Evolutionary conservation across 148 eudicot genomes (phyloP), one percentile per base, ranked within the genome.

Genomic region (Suaeda aralocaspica): DNA sequence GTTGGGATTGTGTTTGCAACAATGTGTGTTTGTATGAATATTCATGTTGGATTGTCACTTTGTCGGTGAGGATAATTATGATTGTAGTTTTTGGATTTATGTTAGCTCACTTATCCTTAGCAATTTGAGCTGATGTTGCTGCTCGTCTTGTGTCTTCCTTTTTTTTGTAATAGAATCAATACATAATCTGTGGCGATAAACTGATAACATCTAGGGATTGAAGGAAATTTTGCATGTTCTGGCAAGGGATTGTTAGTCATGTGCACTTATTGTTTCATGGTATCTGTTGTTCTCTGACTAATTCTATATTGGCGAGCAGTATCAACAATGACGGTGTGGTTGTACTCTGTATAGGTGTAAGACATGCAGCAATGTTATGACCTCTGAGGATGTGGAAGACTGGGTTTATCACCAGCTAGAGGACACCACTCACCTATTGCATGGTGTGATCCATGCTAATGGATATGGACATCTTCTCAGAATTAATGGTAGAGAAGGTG

Each of bases 401-500:
- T 90, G 90, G 90, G 83, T 86, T 66, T 87, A 82, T 83, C 82
- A 84, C 51, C 94, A 93, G 83, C 71, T 90, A 26, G 96, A 93
- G 76, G 91, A 84, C 64, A 93, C 92, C 12, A 82, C 82, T 45
- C 96, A 90, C 79, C 86, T 93, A 44, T 73, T 93, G 70, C 98
- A 93, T 76, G 92, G 92, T 61, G 98, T 93, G 0, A 69, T 93
- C 45, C 98, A 93, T 76, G 68, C 89, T 13, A 93, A 93, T 79
- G 98, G 98, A 34, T 90, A 82, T 78, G 98, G 98, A 16, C 98
- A 93, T 77, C 89, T 93, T 73, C 92, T 93, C 58, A 84, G 98
- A 66, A 89, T 93, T 68, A 90, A 90, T 76, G 98, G 98, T 59
- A 81, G 85, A 77, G 96, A 93, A 80, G 96, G 98, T 71, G 98